Evolutionary conservation across 2,329 filamentous ascomycete genomes (phyloP), one percentile per base, ranked within the genome.

Genomic region (Neonectria neomacrospora): DNA sequence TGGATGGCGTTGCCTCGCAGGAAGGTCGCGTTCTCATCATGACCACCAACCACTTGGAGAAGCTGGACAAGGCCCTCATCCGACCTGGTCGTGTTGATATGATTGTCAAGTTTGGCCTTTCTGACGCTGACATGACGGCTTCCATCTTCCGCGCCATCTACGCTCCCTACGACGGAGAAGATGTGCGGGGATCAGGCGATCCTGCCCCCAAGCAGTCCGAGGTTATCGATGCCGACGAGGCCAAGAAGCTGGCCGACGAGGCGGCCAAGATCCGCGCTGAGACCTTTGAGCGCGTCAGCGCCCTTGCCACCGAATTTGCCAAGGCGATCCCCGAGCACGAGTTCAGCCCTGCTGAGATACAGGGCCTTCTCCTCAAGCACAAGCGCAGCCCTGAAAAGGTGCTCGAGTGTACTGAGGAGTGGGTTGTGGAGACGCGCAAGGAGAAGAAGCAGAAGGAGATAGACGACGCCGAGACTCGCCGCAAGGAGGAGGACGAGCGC

Each of bases 1-100:
- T 96, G 42, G 92, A 96, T 69, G 91, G 93, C 41, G 87, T 89
- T 7, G 86, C 86, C 18, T 88, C 86, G 9, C 86, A 88, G 66
- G 87, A 90, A 71, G 86, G 87, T 7, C 83, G 86, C n/a, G 81
- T 89, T 5, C 80, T 89, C 14, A 84, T 89, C 74, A 89, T 89
- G 87, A 89, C 87, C 2, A 89, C 87, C n/a, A 89, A 89, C 68
- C 86, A 88, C 73, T 57, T 87, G 0, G 86, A 89, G 65, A 86
- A 86, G 71, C 81, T 89, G 9, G 87, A 89, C 77, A 84, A 85
- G 65, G 88, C 88, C 0, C 80, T 90, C 18, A 88, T 89, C 65
- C 86, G 88, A 0, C 87, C 87, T 0, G 88, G 87, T 1, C 84
- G 88, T 6, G 81, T 90, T 7, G 88, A 90, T 71, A 87, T 86